phyloP scores from a whole-genome alignment of 306 rosid species.

The Cajanus cajan region DNA sequence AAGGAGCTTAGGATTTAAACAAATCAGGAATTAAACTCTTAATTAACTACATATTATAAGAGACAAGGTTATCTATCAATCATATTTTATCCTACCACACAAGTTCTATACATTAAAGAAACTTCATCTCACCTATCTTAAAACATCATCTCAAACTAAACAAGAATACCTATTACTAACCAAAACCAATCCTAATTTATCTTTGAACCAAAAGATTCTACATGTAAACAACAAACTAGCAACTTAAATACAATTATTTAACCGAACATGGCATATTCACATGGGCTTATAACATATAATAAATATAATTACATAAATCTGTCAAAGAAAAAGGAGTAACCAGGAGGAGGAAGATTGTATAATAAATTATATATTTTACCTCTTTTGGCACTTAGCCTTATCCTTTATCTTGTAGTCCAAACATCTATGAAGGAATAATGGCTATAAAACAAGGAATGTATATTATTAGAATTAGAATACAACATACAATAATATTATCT shows the following conservation, averaged over 20 bases:
- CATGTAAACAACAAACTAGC: constrained; percentile 5
- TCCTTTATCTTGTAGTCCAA: constrained; percentile 66
- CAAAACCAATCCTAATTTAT: not conserved
- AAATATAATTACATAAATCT: constrained; percentile 3
- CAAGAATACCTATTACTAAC: not conserved
- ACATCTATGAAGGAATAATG: constrained; percentile 78
- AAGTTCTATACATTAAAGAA: not conserved
- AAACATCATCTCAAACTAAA: not conserved
- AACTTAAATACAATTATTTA: not conserved
- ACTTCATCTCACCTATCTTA: not conserved
- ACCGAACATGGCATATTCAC: constrained; percentile 9
- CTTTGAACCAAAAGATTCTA: not conserved
- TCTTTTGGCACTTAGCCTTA: constrained; percentile 63
- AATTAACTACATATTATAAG: too few relatives aligned
- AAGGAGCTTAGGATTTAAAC: too few relatives aligned
- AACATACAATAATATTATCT: constrained; percentile 21
- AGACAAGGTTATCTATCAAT: too few relatives aligned
- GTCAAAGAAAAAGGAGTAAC: not conserved
- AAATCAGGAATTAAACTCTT: too few relatives aligned
- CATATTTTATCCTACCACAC: too few relatives aligned
- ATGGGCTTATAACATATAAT: not conserved
- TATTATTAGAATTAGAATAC: constrained; percentile 33
- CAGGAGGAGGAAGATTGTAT: constrained; percentile 7
- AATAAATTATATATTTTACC: constrained; percentile 53
- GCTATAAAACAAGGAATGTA: constrained; percentile 51